Evolutionary conservation across 257 asterid genomes (phyloP), one percentile per base, ranked within the genome.

Genomic region (Paulownia fortunei): DNA sequence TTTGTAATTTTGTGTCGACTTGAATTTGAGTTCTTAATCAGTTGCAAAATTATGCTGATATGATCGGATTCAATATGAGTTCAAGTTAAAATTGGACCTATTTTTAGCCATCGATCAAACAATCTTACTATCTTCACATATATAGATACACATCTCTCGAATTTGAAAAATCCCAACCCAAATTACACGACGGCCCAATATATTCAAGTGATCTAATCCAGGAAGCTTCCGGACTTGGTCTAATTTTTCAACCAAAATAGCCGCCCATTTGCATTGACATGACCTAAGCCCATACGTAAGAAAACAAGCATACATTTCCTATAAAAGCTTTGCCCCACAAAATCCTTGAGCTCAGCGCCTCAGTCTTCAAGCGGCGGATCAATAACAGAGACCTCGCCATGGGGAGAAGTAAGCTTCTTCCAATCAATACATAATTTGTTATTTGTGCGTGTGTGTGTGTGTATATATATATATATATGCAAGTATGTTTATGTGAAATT

Each of bases 371-470:
- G 82, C 80, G 56, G 88, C 84, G 18, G 72, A 76, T 46, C 81
- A 60, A 37, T 47, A 2, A 27, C 39, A 32, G 51, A 32, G 59
- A 66, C n/a, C n/a, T n/a, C n/a, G 88, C 89, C 81, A 92, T 92
- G 97, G 97, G 97, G 36, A 89, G 97, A 88, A 92, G 97, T 92
- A 86, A 86, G 96, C 47, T 39, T 41, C 26, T 23, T 70, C 59
- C 18, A 0, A 1, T 67, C n/a, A 8, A 34, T 10, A 26, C 42
- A 5, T 76, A 7, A 5, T 47, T 75, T 65, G 11, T 15, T 5
- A 8, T 6, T 6, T 34, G 36, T 23, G 41, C 12, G 23, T 47
- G 0, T 32, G 42, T 16, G 15, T 47, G 1, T 49, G 3, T 19
- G 1, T 24, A 30, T 3, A 44, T 77, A 8, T 3, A 0, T 46